Base-by-base conservation (phyloP, 139 green algal genomes). In the Yamagishiella unicocca region DNA sequence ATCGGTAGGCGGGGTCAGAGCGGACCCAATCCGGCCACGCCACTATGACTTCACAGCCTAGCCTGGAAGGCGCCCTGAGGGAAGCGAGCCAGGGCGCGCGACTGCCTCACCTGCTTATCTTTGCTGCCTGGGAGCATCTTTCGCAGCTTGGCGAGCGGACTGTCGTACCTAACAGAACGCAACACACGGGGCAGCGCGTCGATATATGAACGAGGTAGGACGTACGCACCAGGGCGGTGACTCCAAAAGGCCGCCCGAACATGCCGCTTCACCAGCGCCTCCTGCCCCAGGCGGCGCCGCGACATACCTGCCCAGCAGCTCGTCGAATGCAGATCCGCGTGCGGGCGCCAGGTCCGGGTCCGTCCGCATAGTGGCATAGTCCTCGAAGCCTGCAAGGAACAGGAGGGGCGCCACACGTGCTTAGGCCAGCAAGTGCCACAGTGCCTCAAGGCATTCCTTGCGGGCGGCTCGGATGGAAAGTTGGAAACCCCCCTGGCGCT, bases 261-360 rank as follows among this genome's bases (percentile, higher is more conserved):
- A 25, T 58, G 14, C 17, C 17, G 14, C 50, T 17, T 58, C 50
- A 12, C 50, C 17, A 12, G 14, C 58, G 10, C 58, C 58, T 35
- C 22, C 58, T 10, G 17, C 22, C 58, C 58, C 58, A n/a, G n/a
- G n/a, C n/a, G n/a, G n/a, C n/a, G n/a, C 22, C 31, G 6, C 64
- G n/a, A 6, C 74, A 5, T 83, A 94, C 93, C 90, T 94, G 53
- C 62, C 58, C 22, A 96, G n/a, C 67, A 95, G 77, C 58, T 79
- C 76, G 10, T 94, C 87, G 55, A 96, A 89, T 67, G 90, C 82
- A 0, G 72, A 40, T 0, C 90, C 90, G 38, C 83, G 43, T 2
- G 93, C 22, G 24, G 79, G 50, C 33, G 82, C 89, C 76, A 96
- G 90, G 83, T 96, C 94, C 4, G 94, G 81, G 82, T 96, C 94